These are phyloP conservation scores for Mycena indigotica DNA, from an alignment of 768 basidiomycete species.

Conservation along the genomic window DNA sequence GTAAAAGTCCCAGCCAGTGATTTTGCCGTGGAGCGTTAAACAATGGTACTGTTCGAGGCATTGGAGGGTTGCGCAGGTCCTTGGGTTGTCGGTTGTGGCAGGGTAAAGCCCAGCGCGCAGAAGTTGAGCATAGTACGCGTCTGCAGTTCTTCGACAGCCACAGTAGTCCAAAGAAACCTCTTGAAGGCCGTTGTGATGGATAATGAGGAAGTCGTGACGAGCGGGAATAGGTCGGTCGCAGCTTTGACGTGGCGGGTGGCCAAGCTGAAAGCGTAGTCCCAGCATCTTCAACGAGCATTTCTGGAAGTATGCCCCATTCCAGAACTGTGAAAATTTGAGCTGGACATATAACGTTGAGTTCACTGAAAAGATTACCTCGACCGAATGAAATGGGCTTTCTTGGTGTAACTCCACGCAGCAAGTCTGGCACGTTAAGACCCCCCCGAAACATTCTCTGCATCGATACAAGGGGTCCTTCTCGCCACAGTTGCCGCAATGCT, in stretches of 20 bases:
- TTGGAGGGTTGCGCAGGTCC: slow-evolving; percentile 30
- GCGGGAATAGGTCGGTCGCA: slow-evolving; percentile 22
- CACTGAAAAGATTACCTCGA: no score
- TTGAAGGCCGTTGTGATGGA: slow-evolving; percentile 32
- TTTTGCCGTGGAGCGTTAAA: slow-evolving; percentile 32
- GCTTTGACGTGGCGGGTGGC: slow-evolving; percentile 18
- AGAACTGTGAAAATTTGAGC: slow-evolving; percentile 14
- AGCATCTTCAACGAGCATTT: slow-evolving; percentile 19
- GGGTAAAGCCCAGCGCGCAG: slow-evolving; percentile 31
- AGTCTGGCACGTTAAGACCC: background rate
- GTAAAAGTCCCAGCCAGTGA: slow-evolving; percentile 31
- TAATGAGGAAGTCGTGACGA: slow-evolving; percentile 28
- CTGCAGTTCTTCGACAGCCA: slow-evolving; percentile 21
- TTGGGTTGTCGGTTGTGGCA: slow-evolving; percentile 25
- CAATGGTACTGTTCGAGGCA: slow-evolving; percentile 30
- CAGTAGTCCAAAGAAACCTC: slow-evolving; percentile 34
- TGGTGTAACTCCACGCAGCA: no score
- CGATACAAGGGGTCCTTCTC: background rate
- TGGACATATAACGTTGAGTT: no score
- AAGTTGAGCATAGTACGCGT: slow-evolving; percentile 31
- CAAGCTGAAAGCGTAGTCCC: slow-evolving; percentile 28
- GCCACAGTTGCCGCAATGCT: background rate
- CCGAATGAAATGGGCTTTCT: background rate
- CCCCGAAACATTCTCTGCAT: background rate
- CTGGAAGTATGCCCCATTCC: slow-evolving; percentile 24